These are phyloP conservation scores for Trametes maxima DNA, from an alignment of 768 basidiomycete species.

Conservation along the genomic window DNA sequence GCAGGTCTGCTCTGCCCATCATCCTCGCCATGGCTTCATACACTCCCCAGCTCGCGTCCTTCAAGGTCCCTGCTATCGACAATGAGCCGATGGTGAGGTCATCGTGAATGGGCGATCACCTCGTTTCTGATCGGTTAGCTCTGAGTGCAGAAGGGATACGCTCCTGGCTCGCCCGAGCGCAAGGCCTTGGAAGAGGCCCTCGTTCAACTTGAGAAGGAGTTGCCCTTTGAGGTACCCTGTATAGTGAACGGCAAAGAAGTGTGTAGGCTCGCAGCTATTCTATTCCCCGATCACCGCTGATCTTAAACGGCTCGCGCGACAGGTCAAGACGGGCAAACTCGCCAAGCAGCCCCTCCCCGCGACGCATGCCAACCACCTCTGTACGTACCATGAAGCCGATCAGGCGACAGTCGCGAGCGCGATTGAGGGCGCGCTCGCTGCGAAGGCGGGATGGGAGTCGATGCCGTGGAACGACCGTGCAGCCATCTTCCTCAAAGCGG, in stretches of 20 bases:
- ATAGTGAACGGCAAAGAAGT: constrained; percentile 89
- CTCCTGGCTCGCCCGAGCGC: constrained; percentile 78
- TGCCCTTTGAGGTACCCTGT: constrained; percentile 93
- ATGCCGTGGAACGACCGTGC: constrained; percentile 97
- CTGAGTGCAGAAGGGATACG: constrained; percentile 65
- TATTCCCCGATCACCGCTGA: background rate
- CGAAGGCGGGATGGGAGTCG: constrained; percentile 88
- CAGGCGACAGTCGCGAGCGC: constrained; percentile 72
- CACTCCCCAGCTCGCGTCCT: constrained; percentile 77
- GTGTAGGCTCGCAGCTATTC: background rate
- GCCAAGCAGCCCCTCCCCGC: constrained; percentile 84
- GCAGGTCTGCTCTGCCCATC: constrained; percentile 28
- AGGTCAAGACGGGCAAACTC: constrained; percentile 82
- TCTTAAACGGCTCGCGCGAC: background rate
- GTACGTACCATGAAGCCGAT: constrained; percentile 88
- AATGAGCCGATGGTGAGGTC: constrained; percentile 90
- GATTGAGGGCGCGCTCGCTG: constrained; percentile 85
- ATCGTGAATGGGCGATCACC: constrained; percentile 21
- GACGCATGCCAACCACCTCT: constrained; percentile 80
- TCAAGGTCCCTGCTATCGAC: constrained; percentile 81
- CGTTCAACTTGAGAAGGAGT: constrained; percentile 74
- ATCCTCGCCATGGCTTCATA: constrained; percentile 46
- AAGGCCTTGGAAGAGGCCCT: constrained; percentile 70
- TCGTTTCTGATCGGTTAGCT: background rate
- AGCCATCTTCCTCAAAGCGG: constrained; percentile 97